A percentile compares a stretch with the other conserved stretches of the same genome.
phyloP scores from a whole-genome alignment of 768 basidiomycete species.

The Podaxis pistillaris region DNA sequence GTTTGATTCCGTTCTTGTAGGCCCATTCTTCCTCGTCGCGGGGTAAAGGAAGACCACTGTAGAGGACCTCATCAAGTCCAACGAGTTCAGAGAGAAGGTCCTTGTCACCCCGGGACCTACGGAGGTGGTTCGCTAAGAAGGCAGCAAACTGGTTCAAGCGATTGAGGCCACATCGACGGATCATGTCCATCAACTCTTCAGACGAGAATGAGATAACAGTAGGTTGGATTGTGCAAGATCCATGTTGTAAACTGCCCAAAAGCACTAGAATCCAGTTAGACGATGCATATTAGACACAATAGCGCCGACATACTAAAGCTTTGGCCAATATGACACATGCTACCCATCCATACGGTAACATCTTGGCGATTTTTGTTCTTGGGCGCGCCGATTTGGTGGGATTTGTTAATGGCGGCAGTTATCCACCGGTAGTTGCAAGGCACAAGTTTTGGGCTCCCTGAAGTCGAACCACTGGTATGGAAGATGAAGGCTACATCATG shows the following conservation, averaged over 20 bases:
- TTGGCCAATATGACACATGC: constrained; percentile 82
- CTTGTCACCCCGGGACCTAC: constrained; percentile 54
- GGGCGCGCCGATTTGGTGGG: constrained; percentile 48
- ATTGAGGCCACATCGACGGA: constrained; percentile 63
- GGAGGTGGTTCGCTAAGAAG: constrained; percentile 67
- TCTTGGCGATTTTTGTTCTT: constrained; percentile 52
- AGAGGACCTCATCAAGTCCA: constrained; percentile 61
- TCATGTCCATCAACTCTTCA: constrained; percentile 71
- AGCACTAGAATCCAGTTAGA: constrained; percentile 49
- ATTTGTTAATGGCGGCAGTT: constrained; percentile 56
- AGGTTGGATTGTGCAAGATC: constrained; percentile 70
- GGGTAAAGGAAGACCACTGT: constrained; percentile 61
- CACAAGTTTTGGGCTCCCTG: constrained; percentile 79
- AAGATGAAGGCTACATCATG: constrained; percentile 63
- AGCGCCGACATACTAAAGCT: constrained; percentile 58
- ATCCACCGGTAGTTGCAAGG: constrained; percentile 71
- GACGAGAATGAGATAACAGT: constrained; percentile 63
- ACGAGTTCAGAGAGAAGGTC: constrained; percentile 57
- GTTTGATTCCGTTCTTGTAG: constrained; percentile 55
- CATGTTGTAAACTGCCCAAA: constrained; percentile 68
- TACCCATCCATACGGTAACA: constrained; percentile 76
- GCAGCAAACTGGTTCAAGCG: constrained; percentile 74
- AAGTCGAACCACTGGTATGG: constrained; percentile 82
- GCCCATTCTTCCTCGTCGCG: constrained; percentile 74
- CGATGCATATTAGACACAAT: constrained; percentile 18